Evolutionary conservation across 495 filamentous ascomycete genomes (phyloP).

Genomic region (Neurospora sp.): DNA sequence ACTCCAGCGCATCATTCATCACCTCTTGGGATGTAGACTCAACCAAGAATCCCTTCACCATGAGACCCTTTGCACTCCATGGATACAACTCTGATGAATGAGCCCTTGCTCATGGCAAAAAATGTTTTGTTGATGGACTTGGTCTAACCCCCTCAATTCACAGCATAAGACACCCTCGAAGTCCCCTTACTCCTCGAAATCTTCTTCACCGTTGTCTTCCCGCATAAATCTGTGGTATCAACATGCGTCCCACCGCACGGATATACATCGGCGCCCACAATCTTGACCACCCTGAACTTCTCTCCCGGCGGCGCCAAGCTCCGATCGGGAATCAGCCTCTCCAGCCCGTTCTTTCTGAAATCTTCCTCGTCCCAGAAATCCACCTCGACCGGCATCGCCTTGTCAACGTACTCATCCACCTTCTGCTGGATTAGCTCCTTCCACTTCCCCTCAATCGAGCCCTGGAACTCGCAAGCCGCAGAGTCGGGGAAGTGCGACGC

Average conservation of each 20-base stretch:
- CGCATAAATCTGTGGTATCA: slow-evolving; percentile 38
- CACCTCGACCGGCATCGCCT: slow-evolving; percentile 44
- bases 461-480: slow-evolving; percentile 48
- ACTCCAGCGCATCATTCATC: not conserved
- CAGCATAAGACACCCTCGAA: slow-evolving; percentile 43
- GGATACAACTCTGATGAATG: not conserved
- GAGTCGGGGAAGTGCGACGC: slow-evolving; percentile 54
- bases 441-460: slow-evolving; percentile 47
- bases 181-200: slow-evolving; percentile 47
- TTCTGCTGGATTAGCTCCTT: slow-evolving; percentile 46
- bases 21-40: not conserved
- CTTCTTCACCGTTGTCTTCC: slow-evolving; percentile 47
- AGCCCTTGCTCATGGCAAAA: not conserved
- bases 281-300: slow-evolving; percentile 44
- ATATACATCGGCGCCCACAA: slow-evolving; percentile 48
- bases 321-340: slow-evolving; percentile 39
- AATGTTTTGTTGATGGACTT: not conserved
- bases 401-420: slow-evolving; percentile 40
- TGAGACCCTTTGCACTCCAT: not conserved
- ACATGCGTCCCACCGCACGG: slow-evolving; percentile 62
- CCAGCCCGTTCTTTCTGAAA: slow-evolving; percentile 32
- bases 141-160: slow-evolving; percentile 8
- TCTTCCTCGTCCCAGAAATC: slow-evolving; percentile 51
- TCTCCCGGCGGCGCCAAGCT: slow-evolving; percentile 32
- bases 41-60: not conserved